phyloP scores from a whole-genome alignment of 257 asterid species.

The Dorcoceras hygrometricum region DNA sequence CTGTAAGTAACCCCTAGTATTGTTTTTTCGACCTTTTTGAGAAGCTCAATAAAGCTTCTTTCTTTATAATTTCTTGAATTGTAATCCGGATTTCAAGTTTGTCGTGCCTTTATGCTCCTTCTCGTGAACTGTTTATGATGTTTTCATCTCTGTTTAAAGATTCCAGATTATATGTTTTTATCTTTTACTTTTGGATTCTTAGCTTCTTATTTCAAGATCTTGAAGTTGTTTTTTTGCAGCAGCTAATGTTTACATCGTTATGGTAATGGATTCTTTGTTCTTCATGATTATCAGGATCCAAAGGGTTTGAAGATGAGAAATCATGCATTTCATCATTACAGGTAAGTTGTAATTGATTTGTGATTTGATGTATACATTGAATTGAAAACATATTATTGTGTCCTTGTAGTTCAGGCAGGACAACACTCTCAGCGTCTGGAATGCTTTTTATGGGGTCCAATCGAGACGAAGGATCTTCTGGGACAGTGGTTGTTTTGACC shows the following conservation, averaged over 20 bases:
- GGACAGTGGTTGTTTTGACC: conserved; percentile 53
- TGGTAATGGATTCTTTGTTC: conserved; percentile 12
- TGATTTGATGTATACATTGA: not conserved
- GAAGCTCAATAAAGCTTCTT: not conserved
- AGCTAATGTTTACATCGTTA: conserved; percentile 4
- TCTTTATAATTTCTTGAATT: not conserved
- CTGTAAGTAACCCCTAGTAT: conserved; percentile 47
- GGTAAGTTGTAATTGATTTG: conserved; percentile 44
- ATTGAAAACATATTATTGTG: conserved; percentile 12
- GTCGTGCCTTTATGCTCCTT: not conserved
- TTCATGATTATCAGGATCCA: conserved; percentile 65
- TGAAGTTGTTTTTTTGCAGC: not conserved
- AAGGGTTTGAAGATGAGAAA: conserved; percentile 91
- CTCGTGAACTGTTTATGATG: not conserved
- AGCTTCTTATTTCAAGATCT: not conserved
- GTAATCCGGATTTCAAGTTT: too few species aligned
- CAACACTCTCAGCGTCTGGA: conserved; percentile 93
- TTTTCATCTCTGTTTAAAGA: not conserved
- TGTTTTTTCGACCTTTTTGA: conserved; percentile 2
- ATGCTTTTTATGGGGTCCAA: conserved; percentile 62
- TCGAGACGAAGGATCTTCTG: conserved; percentile 26
- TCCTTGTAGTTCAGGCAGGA: conserved; percentile 70
- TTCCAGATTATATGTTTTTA: not conserved
- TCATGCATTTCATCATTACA: conserved; percentile 89
- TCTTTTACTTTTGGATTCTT: not conserved